Base-by-base conservation (phyloP, 1,139 yeast genomes). In the Oligophagozyma castellii region DNA sequence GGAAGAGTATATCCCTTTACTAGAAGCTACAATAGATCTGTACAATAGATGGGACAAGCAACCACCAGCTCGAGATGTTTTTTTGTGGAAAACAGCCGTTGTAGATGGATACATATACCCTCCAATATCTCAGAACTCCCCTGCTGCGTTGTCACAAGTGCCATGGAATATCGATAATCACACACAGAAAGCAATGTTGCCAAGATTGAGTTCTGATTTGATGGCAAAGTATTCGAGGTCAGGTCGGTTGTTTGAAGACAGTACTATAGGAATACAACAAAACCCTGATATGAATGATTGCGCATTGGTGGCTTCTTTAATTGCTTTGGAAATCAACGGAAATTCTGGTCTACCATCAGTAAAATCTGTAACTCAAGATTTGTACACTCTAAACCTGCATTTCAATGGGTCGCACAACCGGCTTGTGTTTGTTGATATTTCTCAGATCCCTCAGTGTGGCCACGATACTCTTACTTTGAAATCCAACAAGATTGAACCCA, bases 281-380 rank as follows among this genome's bases (percentile, higher is more conserved):
- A 44, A 63, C 44, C 81, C 73, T 43, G 80, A 73, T 39, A 53
- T 77, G 12, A 63, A 70, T n/a, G 76, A 80, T 46, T 81, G 94
- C 50, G 77, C 93, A 0, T 69, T 80, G 40, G 81, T 80, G 2
- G 74, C 83, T 3, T 64, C 83, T 0, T 47, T 77, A 21, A 55
- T 76, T n/a, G 46, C 47, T 29, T 37, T 47, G 12, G 29, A 32
- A 25, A 19, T 19, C 11, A 19, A 14, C 4, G 14, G n/a, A 16
- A 25, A 22, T 12, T 11, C 19, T 5, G 23, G 8, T 10, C 20
- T 18, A 18, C 7, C 8, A 7, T 18, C 28, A 3, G 28, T 25
- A 10, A 27, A 31, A 40, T 10, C 32, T 31, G 2, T 36, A 24
- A 11, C 38, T 50, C 5, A 29, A 30, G 18, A 34, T 40, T 48